Base-by-base conservation (phyloP, 441 rosid genomes). In the Bocquillonia castaneifolia region DNA sequence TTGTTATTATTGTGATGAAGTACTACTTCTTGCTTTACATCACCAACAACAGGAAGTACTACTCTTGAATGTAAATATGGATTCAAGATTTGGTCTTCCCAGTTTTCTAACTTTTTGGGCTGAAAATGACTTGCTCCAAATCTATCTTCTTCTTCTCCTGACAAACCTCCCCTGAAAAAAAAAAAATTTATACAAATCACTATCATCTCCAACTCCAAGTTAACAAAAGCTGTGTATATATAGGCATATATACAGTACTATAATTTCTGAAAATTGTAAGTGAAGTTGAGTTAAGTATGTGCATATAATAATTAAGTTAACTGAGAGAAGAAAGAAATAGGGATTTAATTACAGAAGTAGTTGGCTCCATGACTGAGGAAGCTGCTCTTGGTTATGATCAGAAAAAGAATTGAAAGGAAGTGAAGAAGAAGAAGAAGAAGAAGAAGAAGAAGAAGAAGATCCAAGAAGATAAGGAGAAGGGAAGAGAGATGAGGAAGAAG, bases 351-450 rank as follows among this genome's bases (percentile, higher is more conserved):
- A 91, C 97, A 89, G 26, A 67, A 91, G 96, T 36, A 89, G 89
- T 74, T 91, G 97, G 80, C 91, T 89, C 96, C 89, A 84, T 53
- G 97, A 86, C 74, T 84, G 90, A 23, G 88, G 92, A 83, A 86
- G 88, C 52, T 77, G 88, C 52, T 77, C 71, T 53, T 88, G 89
- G 47, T 85, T 83, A 72, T 79, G 72, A 58, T 84, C 88, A 73
- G 80, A 75, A 83, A 83, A 84, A 51, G 81, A 73, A 80, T 81
- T 80, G 40, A 77, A 65, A 68, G 82, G 77, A 74, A 81, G 80
- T 59, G 81, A 66, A 69, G 78, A 76, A 28, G 82, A 66, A 76
- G 85, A 80, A 13, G 80, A 80, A 13, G 80, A 64, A 25, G 80
- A 68, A 54, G 82, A 57, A 29, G 83, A 64, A 37, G 78, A 77